phyloP scores from a whole-genome alignment of 192 early-diverging fungal genomes.

The Backusella parvicylindrica region DNA sequence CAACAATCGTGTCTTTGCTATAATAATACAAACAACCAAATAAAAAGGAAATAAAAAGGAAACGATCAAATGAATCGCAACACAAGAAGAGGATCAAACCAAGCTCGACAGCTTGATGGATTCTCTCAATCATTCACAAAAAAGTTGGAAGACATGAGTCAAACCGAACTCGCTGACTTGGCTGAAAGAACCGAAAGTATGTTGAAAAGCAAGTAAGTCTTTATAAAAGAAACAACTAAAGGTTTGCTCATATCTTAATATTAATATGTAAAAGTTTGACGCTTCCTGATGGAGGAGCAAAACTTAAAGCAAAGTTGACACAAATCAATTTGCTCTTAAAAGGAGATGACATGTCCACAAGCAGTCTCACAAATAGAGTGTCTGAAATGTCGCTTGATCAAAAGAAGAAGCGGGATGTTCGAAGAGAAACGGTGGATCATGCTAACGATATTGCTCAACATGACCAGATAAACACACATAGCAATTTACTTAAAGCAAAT shows the following conservation, averaged over 20 bases:
- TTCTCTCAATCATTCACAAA: background rate
- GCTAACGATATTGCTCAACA: background rate
- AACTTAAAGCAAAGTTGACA: conserved; percentile 1
- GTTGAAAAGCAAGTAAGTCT: conserved; percentile 10
- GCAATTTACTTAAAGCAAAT: background rate
- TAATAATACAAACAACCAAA: background rate
- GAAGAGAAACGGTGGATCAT: background rate
- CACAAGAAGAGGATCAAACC: background rate
- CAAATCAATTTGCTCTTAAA: background rate
- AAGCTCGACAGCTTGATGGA: background rate
- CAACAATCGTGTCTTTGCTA: background rate
- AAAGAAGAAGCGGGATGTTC: background rate
- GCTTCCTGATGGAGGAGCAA: conserved; percentile 9
- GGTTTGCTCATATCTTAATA: no score
- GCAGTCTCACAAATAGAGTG: background rate
- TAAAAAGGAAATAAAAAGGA: no score
- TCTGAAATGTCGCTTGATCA: background rate
- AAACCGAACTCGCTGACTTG: background rate
- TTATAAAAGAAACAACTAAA: background rate
- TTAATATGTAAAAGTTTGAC: background rate
- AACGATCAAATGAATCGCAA: background rate
- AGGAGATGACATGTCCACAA: background rate
- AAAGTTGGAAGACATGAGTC: background rate
- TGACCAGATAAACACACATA: background rate
- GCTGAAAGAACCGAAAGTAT: background rate